Evolutionary conservation across 352 stramenopile genomes (phyloP), one percentile per base, ranked within the genome.

Genomic region (Globisporangium nodosum): DNA sequence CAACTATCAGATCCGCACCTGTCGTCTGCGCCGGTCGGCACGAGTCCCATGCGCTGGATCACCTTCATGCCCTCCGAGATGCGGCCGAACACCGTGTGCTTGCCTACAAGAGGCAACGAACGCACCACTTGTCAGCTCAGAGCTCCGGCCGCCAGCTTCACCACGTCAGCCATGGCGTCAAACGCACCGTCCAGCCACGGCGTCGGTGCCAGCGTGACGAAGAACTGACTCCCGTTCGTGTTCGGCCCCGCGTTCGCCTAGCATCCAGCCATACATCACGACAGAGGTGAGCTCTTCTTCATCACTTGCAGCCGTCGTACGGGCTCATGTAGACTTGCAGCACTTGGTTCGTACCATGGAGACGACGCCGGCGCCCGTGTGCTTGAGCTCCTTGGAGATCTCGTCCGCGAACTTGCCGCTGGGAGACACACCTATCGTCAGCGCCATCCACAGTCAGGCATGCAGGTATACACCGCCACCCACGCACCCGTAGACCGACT

Each of bases 331-430:
- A 27, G 24, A 27, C 24, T 3, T 27, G 24, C 24, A 27, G 24
- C 1, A 15, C 1, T 39, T 9, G 33, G 33, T 13, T 9, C 6
- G 8, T 18, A 93, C 87, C 87, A 94, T 94, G 1, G 83, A 93
- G 24, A 98, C 52, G 42, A 98, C 78, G 5, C 94, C 94, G 27
- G 93, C 91, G 27, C 90, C 90, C 7, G 92, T 98, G 72, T 98
- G 94, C 71, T 97, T 97, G 49, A 98, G 77, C 60, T 96, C 78
- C 46, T 87, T 85, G 18, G 76, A 85, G 58, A 98, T 96, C 58
- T 98, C 94, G 54, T 98, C 94, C 35, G 97, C 89, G 65, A 98
- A 98, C 35, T 97, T 97, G 24, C 75, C 90, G 9, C 85, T 94
- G 24, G 35, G 9, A 60, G n/a, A 40, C 1, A 9, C 33, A 20